Conservation (phyloP, 2,329 filamentous ascomycete genomes). For the Colletotrichum aenigma region DNA sequence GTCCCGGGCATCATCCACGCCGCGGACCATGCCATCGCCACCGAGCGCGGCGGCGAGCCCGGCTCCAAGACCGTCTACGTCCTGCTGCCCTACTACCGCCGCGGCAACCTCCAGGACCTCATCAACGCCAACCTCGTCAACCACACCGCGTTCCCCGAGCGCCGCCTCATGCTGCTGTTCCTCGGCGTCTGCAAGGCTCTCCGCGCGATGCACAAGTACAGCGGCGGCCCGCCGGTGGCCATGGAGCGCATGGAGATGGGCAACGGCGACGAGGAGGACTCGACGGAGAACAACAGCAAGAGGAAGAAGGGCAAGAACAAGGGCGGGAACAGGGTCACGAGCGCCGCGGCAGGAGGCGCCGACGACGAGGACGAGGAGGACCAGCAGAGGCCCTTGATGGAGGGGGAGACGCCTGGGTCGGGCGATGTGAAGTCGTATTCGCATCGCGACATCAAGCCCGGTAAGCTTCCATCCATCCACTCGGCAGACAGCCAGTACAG, state of each 20-base stretch:
- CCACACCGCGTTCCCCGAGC: constrained; percentile 87
- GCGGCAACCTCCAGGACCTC: constrained; percentile 95
- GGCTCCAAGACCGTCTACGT: constrained; percentile 93
- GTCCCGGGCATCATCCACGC: constrained; percentile 86
- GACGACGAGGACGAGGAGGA: constrained; percentile 74
- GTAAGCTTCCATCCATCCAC: constrained; percentile 47
- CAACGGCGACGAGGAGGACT: constrained; percentile 41
- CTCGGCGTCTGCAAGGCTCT: constrained; percentile 89
- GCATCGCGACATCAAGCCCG: constrained; percentile 96
- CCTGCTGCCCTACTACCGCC: constrained; percentile 90
- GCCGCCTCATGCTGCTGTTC: constrained; percentile 86
- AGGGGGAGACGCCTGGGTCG: constrained; percentile 73
- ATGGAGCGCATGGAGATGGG: constrained; percentile 60
- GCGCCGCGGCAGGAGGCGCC: constrained; percentile 39
- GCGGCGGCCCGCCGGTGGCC: constrained; percentile 55
- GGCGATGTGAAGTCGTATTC: constrained; percentile 82
- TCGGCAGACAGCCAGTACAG: not conserved
- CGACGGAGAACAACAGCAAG: constrained; percentile 36
- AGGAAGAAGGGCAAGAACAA: constrained; percentile 38
- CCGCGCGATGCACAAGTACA: constrained; percentile 90
- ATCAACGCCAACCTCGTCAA: constrained; percentile 99
- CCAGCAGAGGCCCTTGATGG: constrained; percentile 85
- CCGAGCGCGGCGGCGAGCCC: constrained; percentile 67
- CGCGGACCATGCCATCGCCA: constrained; percentile 81
- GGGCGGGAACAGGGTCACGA: constrained; percentile 30